Percentiles rank a stretch among this genome's conserved stretches.
Conservation (phyloP, 164 flowering plant genomes). For the Cinnamomum micranthum region DNA sequence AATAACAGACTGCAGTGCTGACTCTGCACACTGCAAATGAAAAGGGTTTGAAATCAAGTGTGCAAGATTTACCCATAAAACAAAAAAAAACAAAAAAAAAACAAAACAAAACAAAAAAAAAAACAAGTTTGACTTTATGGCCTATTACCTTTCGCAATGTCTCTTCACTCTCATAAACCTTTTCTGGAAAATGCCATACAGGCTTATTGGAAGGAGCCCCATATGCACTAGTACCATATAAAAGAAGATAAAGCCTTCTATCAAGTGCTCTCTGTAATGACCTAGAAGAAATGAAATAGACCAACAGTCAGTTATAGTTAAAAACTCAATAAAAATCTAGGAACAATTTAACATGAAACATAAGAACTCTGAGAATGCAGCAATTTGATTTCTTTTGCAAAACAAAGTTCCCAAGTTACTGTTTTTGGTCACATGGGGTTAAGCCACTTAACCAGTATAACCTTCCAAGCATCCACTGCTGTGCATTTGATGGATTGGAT, state of each 20-base stretch:
- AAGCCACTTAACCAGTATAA: no score
- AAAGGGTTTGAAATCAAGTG: not conserved
- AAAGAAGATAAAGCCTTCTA: slow-evolving; percentile 82
- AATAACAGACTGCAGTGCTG: slow-evolving; percentile 73
- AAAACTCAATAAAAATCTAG: not conserved
- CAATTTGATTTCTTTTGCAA: no score
- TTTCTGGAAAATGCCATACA: slow-evolving; percentile 97
- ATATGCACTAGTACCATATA: slow-evolving; percentile 48
- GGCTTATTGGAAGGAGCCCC: slow-evolving; percentile 59
- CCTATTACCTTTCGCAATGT: slow-evolving; percentile 70
- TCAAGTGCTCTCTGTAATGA: slow-evolving; percentile 91
- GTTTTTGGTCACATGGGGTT: no score
- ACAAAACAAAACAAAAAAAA: no score
- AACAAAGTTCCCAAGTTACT: no score
- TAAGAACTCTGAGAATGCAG: no score
- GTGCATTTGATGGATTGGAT: no score
- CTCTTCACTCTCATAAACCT: slow-evolving; percentile 73
- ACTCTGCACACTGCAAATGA: slow-evolving; percentile 87
- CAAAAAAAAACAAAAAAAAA: no score
- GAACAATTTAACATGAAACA: not conserved
- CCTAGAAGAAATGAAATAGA: slow-evolving; percentile 32
- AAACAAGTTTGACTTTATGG: not conserved
- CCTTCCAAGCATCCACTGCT: no score
- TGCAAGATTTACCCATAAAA: not conserved
- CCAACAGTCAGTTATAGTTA: not conserved